Evolutionary conservation across 2,329 filamentous ascomycete genomes (phyloP).

Genomic region (Verticillium albo-atrum): DNA sequence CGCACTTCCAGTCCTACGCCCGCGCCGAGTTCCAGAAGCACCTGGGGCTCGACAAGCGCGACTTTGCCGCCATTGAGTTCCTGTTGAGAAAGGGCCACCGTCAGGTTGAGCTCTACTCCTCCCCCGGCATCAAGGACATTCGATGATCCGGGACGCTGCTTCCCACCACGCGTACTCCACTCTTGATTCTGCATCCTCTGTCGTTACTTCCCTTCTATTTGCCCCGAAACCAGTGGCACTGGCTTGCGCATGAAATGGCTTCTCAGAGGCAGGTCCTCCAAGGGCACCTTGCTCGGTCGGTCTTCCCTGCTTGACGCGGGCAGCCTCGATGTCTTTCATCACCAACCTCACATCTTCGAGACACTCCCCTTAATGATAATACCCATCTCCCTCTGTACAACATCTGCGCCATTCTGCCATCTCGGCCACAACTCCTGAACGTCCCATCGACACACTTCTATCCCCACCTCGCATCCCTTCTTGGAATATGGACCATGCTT

Average conservation of each 20-base stretch:
- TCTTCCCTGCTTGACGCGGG: not conserved
- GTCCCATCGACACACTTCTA: slow-evolving; percentile 13
- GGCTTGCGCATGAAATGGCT: not conserved
- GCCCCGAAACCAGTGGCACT: not conserved
- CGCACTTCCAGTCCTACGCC: slow-evolving; percentile 60
- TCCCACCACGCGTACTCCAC: not conserved
- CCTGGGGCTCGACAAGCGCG: slow-evolving; percentile 67
- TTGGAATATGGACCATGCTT: slow-evolving; percentile 36
- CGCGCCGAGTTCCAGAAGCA: slow-evolving; percentile 73
- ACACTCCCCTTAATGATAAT: not conserved
- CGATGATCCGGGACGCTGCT: slow-evolving; percentile 25
- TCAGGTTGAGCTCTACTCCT: slow-evolving; percentile 78
- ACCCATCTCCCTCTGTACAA: too few relatives aligned
- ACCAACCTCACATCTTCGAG: not conserved
- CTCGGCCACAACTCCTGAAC: not conserved
- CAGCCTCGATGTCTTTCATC: not conserved
- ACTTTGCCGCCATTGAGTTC: slow-evolving; percentile 83
- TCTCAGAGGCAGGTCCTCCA: not conserved
- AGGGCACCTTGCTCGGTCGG: not conserved
- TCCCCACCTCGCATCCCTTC: slow-evolving; percentile 24
- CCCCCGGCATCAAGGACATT: slow-evolving; percentile 76
- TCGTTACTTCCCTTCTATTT: not conserved
- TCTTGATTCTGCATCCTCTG: not conserved
- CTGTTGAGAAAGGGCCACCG: slow-evolving; percentile 74
- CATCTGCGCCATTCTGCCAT: slow-evolving; percentile 1